A percentile compares a stretch with the other conserved stretches of the same genome.
Evolutionary conservation across 2,329 filamentous ascomycete species (phyloP).

Genomic region (Diaporthe batatas): DNA sequence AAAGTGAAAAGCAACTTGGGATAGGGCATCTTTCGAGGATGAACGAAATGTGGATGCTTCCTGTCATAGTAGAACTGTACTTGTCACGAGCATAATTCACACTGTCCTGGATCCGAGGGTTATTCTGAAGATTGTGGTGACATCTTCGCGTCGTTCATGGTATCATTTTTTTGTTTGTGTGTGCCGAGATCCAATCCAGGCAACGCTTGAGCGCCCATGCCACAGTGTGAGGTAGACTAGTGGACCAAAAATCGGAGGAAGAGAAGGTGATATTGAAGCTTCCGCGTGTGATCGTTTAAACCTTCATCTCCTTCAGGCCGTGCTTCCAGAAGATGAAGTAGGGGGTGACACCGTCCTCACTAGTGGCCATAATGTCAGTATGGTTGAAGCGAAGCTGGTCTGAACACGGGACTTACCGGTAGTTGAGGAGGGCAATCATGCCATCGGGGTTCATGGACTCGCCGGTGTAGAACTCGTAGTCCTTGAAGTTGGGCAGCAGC

Average conservation of each 20-base stretch:
- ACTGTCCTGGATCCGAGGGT: neutral
- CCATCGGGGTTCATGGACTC: conserved; percentile 93
- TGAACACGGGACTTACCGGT: conserved; percentile 66
- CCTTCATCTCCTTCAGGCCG: conserved; percentile 90
- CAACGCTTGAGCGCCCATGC: conserved; percentile 36
- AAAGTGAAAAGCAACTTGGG: neutral
- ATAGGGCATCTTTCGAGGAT: no score
- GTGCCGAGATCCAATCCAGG: conserved; percentile 37
- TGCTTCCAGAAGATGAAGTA: conserved; percentile 96
- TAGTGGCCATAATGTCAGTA: conserved; percentile 10
- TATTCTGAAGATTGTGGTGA: conserved; percentile 23
- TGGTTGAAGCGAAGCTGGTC: neutral
- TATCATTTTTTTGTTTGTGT: conserved; percentile 40
- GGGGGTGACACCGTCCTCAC: conserved; percentile 90
- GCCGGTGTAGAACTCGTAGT: conserved; percentile 95
- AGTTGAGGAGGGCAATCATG: conserved; percentile 97
- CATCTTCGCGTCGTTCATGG: conserved; percentile 39
- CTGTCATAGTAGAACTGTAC: neutral
- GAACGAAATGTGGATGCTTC: neutral
- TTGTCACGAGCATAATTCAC: neutral
- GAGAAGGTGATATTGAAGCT: neutral
- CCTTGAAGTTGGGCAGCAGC: conserved; percentile 88
- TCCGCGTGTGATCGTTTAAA: conserved; percentile 65
- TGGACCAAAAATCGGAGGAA: conserved; percentile 32
- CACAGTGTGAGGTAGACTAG: conserved; percentile 23